phyloP scores from a whole-genome alignment of 352 stramenopile genomes.

The Phytophthora constricta region DNA sequence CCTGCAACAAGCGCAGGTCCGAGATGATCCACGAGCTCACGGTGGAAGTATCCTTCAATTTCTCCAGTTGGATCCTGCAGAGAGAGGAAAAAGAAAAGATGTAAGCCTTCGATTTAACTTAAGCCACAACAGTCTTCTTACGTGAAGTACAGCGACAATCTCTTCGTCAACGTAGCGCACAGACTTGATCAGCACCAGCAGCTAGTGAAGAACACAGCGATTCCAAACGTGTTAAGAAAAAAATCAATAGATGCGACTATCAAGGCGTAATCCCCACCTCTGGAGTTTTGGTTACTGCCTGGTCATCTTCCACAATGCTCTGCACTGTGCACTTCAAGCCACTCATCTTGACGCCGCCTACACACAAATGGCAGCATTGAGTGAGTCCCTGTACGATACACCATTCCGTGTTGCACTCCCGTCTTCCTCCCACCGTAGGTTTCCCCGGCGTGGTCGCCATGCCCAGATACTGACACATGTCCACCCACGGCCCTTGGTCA shows the following conservation, averaged over 20 bases:
- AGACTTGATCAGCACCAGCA: slow-evolving; percentile 82
- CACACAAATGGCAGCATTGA: slow-evolving; percentile 1
- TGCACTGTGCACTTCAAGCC: slow-evolving; percentile 64
- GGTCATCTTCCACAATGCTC: slow-evolving; percentile 67
- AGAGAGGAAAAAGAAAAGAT: neutral
- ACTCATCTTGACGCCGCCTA: slow-evolving; percentile 75
- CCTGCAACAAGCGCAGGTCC: slow-evolving; percentile 59
- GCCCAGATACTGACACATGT: slow-evolving; percentile 74
- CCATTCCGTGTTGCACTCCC: neutral
- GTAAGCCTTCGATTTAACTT: neutral
- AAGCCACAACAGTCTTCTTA: slow-evolving; percentile 20
- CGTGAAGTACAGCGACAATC: slow-evolving; percentile 79
- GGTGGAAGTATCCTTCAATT: slow-evolving; percentile 85
- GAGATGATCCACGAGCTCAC: slow-evolving; percentile 76
- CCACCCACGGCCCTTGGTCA: slow-evolving; percentile 81
- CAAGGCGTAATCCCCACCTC: slow-evolving; percentile 54
- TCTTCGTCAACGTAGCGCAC: slow-evolving; percentile 85
- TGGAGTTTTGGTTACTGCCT: slow-evolving; percentile 60
- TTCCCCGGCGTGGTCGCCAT: slow-evolving; percentile 53
- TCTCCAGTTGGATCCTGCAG: slow-evolving; percentile 78
- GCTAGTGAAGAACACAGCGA: slow-evolving; percentile 37
- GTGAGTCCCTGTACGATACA: neutral
- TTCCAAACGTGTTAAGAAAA: neutral
- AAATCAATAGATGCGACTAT: neutral
- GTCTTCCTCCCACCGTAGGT: slow-evolving; percentile 63